Conservation (phyloP, 495 filamentous ascomycete genomes). For the Talaromyces adpressus region DNA sequence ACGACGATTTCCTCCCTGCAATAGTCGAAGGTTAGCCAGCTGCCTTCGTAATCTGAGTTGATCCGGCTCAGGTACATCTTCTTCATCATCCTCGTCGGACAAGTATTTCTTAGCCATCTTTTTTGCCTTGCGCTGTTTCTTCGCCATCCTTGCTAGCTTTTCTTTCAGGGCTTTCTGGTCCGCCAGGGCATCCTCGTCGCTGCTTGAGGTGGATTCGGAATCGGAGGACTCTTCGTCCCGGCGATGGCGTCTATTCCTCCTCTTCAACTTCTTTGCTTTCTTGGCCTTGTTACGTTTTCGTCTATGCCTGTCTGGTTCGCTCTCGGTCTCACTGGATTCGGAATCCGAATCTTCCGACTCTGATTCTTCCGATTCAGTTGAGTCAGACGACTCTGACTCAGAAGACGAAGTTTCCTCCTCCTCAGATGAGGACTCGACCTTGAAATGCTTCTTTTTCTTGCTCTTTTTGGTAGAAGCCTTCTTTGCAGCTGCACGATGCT, state of each 20-base stretch:
- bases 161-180: slow-evolving; percentile 35
- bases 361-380: slow-evolving; percentile 16
- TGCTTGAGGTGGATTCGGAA: slow-evolving; percentile 22
- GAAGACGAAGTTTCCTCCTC: slow-evolving; percentile 19
- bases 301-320: slow-evolving; percentile 24
- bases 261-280: slow-evolving; percentile 38
- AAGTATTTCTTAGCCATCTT: slow-evolving; percentile 28
- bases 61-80: slow-evolving; percentile 14
- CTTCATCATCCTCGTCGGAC: slow-evolving; percentile 20
- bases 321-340: slow-evolving; percentile 27
- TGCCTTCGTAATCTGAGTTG: slow-evolving; percentile 16
- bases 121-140: slow-evolving; percentile 43
- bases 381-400: slow-evolving; percentile 15
- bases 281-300: slow-evolving; percentile 39
- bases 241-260: slow-evolving; percentile 37
- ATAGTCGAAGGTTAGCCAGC: slow-evolving; percentile 15
- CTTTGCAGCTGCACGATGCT: slow-evolving; percentile 14
- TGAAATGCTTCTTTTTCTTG: slow-evolving; percentile 27
- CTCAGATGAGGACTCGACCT: slow-evolving; percentile 19
- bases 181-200: slow-evolving; percentile 19
- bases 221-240: slow-evolving; percentile 29
- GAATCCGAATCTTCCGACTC: slow-evolving; percentile 21
- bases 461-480: slow-evolving; percentile 33
- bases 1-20: slow-evolving; percentile 16
- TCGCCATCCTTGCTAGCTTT: slow-evolving; percentile 22